phyloP scores from a whole-genome alignment of 129 eudicot genomes.

The Centaurea solstitialis region DNA sequence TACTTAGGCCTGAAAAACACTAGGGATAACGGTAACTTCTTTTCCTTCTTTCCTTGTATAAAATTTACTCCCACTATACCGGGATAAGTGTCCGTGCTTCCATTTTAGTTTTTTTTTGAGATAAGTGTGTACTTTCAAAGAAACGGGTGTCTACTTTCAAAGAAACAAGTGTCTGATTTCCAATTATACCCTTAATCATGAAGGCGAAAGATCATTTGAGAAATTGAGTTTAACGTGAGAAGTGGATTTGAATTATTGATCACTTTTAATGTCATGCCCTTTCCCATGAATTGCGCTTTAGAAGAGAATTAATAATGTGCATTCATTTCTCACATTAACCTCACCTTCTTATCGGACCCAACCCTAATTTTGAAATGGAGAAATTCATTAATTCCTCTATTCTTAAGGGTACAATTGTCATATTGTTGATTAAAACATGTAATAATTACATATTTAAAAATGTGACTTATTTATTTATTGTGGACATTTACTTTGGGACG shows the following conservation, averaged over 20 bases:
- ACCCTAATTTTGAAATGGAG: background rate
- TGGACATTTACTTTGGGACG: background rate
- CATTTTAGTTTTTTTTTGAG: no score
- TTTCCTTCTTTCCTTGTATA: background rate
- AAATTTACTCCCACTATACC: background rate
- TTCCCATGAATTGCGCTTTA: no score
- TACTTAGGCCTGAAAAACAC: constrained; percentile 84
- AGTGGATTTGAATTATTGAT: no score
- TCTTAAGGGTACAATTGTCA: background rate
- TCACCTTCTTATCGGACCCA: no score
- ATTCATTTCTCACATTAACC: no score
- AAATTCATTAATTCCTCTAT: background rate
- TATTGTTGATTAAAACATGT: background rate
- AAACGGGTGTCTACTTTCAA: no score
- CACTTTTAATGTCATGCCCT: no score
- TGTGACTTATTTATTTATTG: background rate
- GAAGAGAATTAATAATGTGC: no score
- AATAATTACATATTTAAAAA: background rate
- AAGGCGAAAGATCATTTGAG: no score
- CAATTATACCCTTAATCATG: background rate
- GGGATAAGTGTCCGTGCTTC: background rate
- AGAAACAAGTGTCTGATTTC: background rate
- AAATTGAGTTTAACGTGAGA: no score
- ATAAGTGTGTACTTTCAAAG: background rate
- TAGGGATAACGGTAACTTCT: constrained; percentile 61